These are phyloP conservation scores for Tuber umbilicatum DNA, from an alignment of 495 filamentous ascomycete species.

Conservation along the genomic window DNA sequence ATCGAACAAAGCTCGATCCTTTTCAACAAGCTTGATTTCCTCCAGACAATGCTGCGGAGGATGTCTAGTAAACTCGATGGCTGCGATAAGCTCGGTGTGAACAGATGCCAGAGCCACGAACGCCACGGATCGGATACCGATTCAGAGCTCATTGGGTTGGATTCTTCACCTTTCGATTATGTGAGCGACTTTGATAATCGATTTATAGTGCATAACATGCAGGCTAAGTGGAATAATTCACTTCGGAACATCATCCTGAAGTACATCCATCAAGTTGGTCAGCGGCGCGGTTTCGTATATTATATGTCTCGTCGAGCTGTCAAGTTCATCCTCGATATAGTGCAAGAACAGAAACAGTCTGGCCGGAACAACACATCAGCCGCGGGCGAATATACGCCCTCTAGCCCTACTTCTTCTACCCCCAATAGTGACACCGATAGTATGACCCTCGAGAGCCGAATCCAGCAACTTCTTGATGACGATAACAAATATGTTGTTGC, in stretches of 20 bases:
- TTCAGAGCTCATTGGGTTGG: slow-evolving; percentile 43
- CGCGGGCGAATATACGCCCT: slow-evolving; percentile 43
- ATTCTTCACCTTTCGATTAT: slow-evolving; percentile 50
- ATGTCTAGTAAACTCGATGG: slow-evolving; percentile 55
- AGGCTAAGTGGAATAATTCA: slow-evolving; percentile 97
- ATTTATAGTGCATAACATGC: slow-evolving; percentile 94
- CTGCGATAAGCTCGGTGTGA: slow-evolving; percentile 39
- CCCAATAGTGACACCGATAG: slow-evolving; percentile 50
- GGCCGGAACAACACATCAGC: slow-evolving; percentile 43
- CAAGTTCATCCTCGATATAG: slow-evolving; percentile 96
- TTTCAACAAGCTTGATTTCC: slow-evolving; percentile 65
- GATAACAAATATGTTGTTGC: slow-evolving; percentile 74
- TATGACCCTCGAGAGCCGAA: slow-evolving; percentile 63
- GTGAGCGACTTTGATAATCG: slow-evolving; percentile 94
- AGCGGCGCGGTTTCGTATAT: slow-evolving; percentile 92
- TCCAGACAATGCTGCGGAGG: slow-evolving; percentile 64
- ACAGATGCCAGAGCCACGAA: slow-evolving; percentile 45
- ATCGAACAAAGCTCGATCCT: slow-evolving; percentile 64
- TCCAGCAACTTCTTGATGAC: slow-evolving; percentile 78
- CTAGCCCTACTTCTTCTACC: slow-evolving; percentile 42
- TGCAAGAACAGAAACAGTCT: slow-evolving; percentile 78
- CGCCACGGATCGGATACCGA: slow-evolving; percentile 47
- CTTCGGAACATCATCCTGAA: slow-evolving; percentile 91
- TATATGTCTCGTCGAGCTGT: slow-evolving; percentile 93
- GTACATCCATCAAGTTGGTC: slow-evolving; percentile 95